Evolutionary conservation across 176 grass and related monocot genomes (phyloP).

Genomic region (Avena atlantica): DNA sequence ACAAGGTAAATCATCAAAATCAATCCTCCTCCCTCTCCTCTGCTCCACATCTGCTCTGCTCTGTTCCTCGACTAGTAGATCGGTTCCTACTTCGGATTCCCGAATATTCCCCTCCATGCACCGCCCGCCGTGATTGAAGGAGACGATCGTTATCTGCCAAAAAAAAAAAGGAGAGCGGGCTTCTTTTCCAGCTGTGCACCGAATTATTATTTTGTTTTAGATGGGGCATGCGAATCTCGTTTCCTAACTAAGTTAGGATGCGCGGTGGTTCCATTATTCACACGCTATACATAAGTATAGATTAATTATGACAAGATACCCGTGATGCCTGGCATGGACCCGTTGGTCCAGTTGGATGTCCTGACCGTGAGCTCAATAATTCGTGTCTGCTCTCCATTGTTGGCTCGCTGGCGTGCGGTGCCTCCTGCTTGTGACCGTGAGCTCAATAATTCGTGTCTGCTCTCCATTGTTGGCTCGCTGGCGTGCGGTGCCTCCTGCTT

Average conservation of each 20-base stretch:
- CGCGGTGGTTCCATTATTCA: slow-evolving; percentile 32
- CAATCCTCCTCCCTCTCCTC: too few relatives aligned
- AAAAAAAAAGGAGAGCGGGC: neutral
- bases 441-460: neutral
- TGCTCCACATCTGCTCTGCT: neutral
- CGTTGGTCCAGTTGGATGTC: neutral
- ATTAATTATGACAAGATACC: slow-evolving; percentile 28
- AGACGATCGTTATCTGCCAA: neutral
- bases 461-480: neutral
- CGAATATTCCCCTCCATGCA: neutral
- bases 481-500: slow-evolving; percentile 21
- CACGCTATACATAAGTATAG: neutral
- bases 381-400: neutral
- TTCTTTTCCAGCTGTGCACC: slow-evolving; percentile 21
- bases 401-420: neutral
- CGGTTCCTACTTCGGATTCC: neutral
- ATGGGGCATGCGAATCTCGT: slow-evolving; percentile 29
- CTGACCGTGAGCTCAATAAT: slow-evolving; percentile 31
- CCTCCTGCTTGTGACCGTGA: slow-evolving; percentile 36
- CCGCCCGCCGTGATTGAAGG: neutral
- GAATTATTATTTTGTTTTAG: neutral
- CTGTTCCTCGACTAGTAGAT: neutral
- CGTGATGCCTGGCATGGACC: slow-evolving; percentile 23
- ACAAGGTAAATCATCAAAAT: slow-evolving; percentile 46
- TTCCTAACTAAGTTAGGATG: neutral